Base-by-base conservation (phyloP, 257 asterid genomes). In the Jacaranda mimosifolia region DNA sequence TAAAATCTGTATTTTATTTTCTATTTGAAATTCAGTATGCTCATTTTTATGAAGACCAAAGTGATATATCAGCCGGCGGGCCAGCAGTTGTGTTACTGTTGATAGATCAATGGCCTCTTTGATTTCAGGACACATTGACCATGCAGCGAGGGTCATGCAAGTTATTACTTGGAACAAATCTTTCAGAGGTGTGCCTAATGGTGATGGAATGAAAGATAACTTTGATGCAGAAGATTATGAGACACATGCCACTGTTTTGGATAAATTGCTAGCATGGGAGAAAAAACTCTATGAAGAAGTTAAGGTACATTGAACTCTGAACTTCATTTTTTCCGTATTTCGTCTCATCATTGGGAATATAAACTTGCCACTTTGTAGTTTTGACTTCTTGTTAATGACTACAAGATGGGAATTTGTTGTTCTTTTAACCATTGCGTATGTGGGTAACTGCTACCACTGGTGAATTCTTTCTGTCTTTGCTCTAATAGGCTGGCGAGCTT, bases 151-250 rank as follows among this genome's bases (percentile, higher is more conserved):
- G 78, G 99, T 95, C 36, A 95, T 95, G 99, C 97, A 88, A 80
- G 98, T 93, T 67, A 95, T 95, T 72, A 95, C 99, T 18, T 95
- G 99, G 99, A 95, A 95, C 85, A 88, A 89, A 81, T 93, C 99
- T 74, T 90, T 91, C 80, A 90, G 80, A 80, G 97, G 98, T 19
- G 80, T 73, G 42, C 82, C 90, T 18, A 87, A 87, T 79, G 89
- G 96, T 18, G 96, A 91, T 59, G 93, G 78, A 72, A 60, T 80
- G 17, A 87, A 77, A 45, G 93, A 89, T 70, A 92, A 82, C 70
- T 60, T 76, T n/a, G 91, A 87, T 72, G 80, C 82, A 6, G 97
- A 89, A 15, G 97, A 93, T 51, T 85, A 73, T 13, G 99, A 95
- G 89, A 90, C 98, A 5, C 98, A 90, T 82, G 99, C 99, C 83